phyloP scores from a whole-genome alignment of 495 filamentous ascomycete genomes.

The Rhypophila decipiens region DNA sequence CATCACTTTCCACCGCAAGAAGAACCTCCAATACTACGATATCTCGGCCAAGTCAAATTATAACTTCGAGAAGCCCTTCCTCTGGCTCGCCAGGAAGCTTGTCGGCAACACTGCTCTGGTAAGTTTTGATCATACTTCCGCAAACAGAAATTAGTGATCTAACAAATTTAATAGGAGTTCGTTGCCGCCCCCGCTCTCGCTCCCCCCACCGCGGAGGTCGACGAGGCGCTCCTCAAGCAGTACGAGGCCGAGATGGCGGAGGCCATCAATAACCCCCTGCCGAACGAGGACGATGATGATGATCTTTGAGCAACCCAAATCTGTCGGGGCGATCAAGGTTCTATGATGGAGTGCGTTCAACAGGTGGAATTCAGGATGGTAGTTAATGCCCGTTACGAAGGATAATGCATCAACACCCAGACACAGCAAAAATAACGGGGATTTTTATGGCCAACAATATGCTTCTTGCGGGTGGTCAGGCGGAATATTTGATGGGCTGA shows the following conservation, averaged over 20 bases:
- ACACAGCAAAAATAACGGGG: slow-evolving; percentile 11
- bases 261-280: slow-evolving; percentile 78
- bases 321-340: slow-evolving; percentile 6
- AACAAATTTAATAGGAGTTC: slow-evolving; percentile 63
- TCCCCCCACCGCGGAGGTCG: slow-evolving; percentile 84
- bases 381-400: slow-evolving; percentile 30
- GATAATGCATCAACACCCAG: slow-evolving; percentile 18
- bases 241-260: slow-evolving; percentile 85
- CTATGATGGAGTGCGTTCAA: background rate
- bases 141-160: too few species aligned
- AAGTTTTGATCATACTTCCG: slow-evolving; percentile 32
- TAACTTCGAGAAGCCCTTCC: slow-evolving; percentile 99
- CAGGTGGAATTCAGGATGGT: slow-evolving; percentile 14
- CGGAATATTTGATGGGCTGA: slow-evolving; percentile 3
- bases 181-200: slow-evolving; percentile 91
- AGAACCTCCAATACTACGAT: slow-evolving; percentile 99
- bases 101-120: slow-evolving; percentile 90
- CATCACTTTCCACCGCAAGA: slow-evolving; percentile 99
- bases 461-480: background rate
- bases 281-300: slow-evolving; percentile 86
- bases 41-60: slow-evolving; percentile 99
- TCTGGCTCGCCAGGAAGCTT: slow-evolving; percentile 98
- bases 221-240: slow-evolving; percentile 69
- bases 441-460: too few species aligned
- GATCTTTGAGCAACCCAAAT: slow-evolving; percentile 39